Percentiles rank a stretch among this genome's conserved stretches.
Conservation (phyloP, 169 alveolate species). For the Sarcocystis neurona region DNA sequence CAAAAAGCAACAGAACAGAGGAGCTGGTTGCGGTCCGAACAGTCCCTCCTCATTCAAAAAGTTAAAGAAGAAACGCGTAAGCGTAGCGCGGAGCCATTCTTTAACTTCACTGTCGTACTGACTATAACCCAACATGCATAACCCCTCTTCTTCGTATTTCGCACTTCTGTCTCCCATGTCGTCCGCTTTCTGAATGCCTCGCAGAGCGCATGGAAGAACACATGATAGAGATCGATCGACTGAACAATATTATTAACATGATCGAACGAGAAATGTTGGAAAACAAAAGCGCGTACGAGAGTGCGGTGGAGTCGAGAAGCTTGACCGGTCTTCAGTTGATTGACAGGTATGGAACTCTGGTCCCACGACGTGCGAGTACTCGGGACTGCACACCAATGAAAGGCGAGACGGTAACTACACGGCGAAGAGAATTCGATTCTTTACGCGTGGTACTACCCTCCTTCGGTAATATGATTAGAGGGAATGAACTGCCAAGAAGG, state of each 20-base stretch:
- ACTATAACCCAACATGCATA: too few relatives aligned
- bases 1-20: conserved; percentile 77
- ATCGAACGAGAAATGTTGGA: conserved; percentile 86
- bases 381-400: neutral
- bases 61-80: conserved; percentile 30
- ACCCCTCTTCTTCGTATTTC: too few relatives aligned
- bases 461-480: too few relatives aligned
- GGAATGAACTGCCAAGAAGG: too few relatives aligned
- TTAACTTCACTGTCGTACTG: too few relatives aligned
- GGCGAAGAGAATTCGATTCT: too few relatives aligned
- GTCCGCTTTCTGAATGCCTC: too few relatives aligned
- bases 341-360: conserved; percentile 75
- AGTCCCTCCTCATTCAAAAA: conserved; percentile 24
- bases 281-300: conserved; percentile 79
- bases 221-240: conserved; percentile 87
- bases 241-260: conserved; percentile 83
- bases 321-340: conserved; percentile 88
- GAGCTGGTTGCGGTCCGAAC: conserved; percentile 76
- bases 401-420: too few relatives aligned
- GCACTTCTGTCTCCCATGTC: too few relatives aligned
- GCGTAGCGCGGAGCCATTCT: too few relatives aligned
- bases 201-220: conserved; percentile 76
- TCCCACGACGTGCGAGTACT: neutral
- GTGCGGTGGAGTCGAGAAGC: conserved; percentile 87
- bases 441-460: too few relatives aligned